phyloP scores from a whole-genome alignment of 2,329 filamentous ascomycete species.

The Anthostomella pinea region DNA sequence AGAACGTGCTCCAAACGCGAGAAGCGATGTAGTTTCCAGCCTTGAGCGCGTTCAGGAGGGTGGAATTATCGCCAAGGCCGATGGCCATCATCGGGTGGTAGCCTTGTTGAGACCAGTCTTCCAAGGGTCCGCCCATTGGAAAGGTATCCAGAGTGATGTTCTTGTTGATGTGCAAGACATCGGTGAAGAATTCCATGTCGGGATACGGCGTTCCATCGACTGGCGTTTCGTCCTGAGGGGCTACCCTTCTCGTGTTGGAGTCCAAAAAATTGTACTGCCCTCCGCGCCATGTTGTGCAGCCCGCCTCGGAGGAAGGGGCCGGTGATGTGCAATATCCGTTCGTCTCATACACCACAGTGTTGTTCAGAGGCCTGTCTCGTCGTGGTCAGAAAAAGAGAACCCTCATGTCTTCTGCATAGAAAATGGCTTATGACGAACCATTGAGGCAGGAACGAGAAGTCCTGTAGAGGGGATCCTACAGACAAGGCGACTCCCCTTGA shows the following conservation, averaged over 20 bases:
- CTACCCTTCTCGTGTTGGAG: slow-evolving; percentile 6
- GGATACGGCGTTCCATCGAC: slow-evolving; percentile 7
- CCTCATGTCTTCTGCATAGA: neutral
- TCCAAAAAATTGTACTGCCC: slow-evolving; percentile 6
- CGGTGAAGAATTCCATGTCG: neutral
- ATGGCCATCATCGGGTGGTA: slow-evolving; percentile 23
- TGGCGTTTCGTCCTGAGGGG: slow-evolving; percentile 2
- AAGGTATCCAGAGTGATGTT: slow-evolving; percentile 15
- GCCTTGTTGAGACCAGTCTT: slow-evolving; percentile 22
- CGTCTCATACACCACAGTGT: slow-evolving; percentile 6
- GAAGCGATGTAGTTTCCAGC: slow-evolving; percentile 25
- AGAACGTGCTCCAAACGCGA: slow-evolving; percentile 32
- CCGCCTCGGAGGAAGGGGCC: neutral
- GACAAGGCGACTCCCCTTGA: slow-evolving; percentile 10
- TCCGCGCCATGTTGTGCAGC: slow-evolving; percentile 10
- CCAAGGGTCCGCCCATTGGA: slow-evolving; percentile 19
- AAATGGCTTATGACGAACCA: slow-evolving; percentile 6
- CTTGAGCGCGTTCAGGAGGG: slow-evolving; percentile 30
- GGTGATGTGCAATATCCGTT: slow-evolving; percentile 4
- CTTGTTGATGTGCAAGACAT: slow-evolving; percentile 10
- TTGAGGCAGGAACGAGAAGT: slow-evolving; percentile 12
- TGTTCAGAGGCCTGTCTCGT: slow-evolving; percentile 3
- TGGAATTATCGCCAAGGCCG: slow-evolving; percentile 32
- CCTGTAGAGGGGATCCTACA: slow-evolving; percentile 10
- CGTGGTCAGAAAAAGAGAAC: neutral